These are phyloP conservation scores for Yamadazyma scolyti DNA, from an alignment of 805 yeast species.

Conservation along the genomic window DNA sequence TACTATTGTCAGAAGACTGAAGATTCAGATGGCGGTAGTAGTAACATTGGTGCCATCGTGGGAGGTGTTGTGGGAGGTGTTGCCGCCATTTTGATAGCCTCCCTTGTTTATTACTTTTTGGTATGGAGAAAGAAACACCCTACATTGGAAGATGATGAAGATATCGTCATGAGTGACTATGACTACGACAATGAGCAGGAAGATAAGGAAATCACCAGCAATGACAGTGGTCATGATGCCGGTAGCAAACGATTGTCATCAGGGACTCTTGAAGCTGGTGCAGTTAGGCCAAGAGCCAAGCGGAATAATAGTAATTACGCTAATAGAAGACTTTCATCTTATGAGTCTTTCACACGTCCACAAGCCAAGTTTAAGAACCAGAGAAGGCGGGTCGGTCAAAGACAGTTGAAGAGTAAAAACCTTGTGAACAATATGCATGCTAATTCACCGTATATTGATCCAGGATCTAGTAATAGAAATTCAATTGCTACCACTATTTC, in stretches of 20 bases:
- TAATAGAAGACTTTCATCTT: constrained; percentile 31
- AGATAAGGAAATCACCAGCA: constrained; percentile 14
- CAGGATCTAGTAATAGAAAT: constrained; percentile 20
- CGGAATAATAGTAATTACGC: constrained; percentile 2
- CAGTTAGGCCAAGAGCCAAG: constrained; percentile 1
- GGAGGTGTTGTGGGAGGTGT: constrained; percentile 43
- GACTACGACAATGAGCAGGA: constrained; percentile 12
- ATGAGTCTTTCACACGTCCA: constrained; percentile 43
- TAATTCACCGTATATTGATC: constrained; percentile 16
- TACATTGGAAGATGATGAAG: constrained; percentile 24
- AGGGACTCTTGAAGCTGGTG: constrained; percentile 1
- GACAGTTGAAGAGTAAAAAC: constrained; percentile 13
- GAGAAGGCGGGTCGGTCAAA: constrained; percentile 14
- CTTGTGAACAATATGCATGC: constrained; percentile 10
- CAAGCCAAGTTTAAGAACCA: constrained; percentile 16
- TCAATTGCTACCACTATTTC: constrained; percentile 59
- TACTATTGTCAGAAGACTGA: constrained; percentile 17
- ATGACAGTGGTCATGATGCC: constrained; percentile 14
- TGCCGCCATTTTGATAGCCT: constrained; percentile 22
- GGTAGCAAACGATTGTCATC: neutral
- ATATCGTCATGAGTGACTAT: constrained; percentile 16
- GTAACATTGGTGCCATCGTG: constrained; percentile 32
- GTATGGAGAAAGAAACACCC: constrained; percentile 33
- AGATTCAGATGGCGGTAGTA: constrained; percentile 2
- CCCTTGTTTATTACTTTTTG: constrained; percentile 22